Conservation (phyloP, 164 flowering plant genomes). For the Houttuynia cordata region DNA sequence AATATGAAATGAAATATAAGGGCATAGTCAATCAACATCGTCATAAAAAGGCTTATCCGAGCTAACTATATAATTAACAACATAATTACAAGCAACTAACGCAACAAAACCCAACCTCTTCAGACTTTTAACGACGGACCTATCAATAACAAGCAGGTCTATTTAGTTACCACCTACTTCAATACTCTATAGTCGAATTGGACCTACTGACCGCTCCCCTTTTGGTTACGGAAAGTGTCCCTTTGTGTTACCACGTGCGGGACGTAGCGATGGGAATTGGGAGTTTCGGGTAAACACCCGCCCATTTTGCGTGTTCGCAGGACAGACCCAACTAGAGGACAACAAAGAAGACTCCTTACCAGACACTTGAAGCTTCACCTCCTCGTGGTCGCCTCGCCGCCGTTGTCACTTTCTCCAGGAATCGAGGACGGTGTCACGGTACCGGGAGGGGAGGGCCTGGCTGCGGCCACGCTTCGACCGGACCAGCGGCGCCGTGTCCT, state of each 20-base stretch:
- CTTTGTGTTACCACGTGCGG: too few relatives aligned
- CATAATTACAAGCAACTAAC: neutral
- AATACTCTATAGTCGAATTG: too few relatives aligned
- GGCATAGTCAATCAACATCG: too few relatives aligned
- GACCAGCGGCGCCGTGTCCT: conserved; percentile 33
- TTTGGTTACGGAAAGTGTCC: neutral
- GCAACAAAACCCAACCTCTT: neutral
- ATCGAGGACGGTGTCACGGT: conserved; percentile 43
- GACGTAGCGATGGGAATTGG: too few relatives aligned
- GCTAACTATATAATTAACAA: neutral
- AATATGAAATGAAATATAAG: too few relatives aligned
- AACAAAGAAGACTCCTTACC: neutral
- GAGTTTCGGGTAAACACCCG: too few relatives aligned
- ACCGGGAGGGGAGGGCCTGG: conserved; percentile 35
- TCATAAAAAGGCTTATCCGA: neutral
- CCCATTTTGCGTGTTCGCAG: too few relatives aligned
- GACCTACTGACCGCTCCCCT: too few relatives aligned
- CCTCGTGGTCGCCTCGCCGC: neutral
- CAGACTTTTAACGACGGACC: neutral
- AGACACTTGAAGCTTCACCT: conserved; percentile 2
- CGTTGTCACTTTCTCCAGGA: conserved; percentile 17
- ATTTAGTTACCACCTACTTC: too few relatives aligned
- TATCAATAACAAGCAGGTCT: too few relatives aligned
- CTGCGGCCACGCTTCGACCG: conserved; percentile 40
- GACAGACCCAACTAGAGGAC: too few relatives aligned